phyloP scores from a whole-genome alignment of 495 filamentous ascomycete genomes.

The Paragyromitra xinjiangensis region DNA sequence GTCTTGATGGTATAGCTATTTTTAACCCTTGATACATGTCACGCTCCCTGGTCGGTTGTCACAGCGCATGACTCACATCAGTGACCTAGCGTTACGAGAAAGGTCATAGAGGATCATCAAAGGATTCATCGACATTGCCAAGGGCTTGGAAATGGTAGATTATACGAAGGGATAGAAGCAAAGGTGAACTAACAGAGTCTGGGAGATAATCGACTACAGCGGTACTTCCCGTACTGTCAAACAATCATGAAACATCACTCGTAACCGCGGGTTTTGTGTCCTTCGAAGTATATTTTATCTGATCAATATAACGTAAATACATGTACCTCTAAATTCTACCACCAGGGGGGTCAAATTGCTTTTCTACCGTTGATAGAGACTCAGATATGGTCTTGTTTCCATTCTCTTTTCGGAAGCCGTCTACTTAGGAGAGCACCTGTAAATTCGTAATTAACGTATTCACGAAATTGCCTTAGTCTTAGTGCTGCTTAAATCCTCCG shows the following conservation, averaged over 20 bases:
- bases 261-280: background rate
- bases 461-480: too few species aligned
- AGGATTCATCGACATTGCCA: background rate
- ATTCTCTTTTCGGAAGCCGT: too few species aligned
- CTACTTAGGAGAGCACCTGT: too few species aligned
- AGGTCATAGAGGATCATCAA: background rate
- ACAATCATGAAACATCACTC: background rate
- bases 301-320: too few species aligned
- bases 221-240: background rate
- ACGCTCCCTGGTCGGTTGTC: background rate
- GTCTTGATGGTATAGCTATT: constrained; percentile 11
- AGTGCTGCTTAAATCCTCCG: too few species aligned
- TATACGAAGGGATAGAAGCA: background rate
- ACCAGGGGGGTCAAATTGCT: background rate
- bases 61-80: constrained; percentile 15
- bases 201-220: background rate
- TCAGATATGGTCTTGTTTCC: too few species aligned
- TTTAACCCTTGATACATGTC: constrained; percentile 1
- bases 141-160: background rate
- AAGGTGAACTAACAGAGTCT: background rate
- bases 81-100: constrained; percentile 1
- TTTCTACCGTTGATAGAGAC: too few species aligned
- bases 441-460: too few species aligned
- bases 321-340: background rate
- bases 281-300: background rate